Evolutionary conservation across 768 basidiomycete genomes (phyloP).

Genomic region (Xerocomellus intermedius): DNA sequence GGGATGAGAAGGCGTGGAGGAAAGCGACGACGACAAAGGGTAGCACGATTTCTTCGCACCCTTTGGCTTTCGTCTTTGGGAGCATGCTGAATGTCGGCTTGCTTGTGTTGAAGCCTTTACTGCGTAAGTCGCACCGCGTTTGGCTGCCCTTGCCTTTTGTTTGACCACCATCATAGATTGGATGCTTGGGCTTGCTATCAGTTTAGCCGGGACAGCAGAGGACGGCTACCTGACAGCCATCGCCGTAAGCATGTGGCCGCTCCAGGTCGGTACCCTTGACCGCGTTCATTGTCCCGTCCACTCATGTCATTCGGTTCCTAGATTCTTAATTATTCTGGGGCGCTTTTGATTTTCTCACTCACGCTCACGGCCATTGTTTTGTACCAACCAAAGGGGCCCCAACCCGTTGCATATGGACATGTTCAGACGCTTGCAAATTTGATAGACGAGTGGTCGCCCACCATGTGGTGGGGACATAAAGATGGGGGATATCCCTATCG

Average conservation of each 20-base stretch:
- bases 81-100: conserved; percentile 14
- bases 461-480: conserved; percentile 34
- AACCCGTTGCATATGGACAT: conserved; percentile 35
- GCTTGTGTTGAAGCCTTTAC: conserved; percentile 22
- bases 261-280: conserved; percentile 18
- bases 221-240: conserved; percentile 11
- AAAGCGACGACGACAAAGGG: conserved; percentile 19
- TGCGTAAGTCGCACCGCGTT: conserved; percentile 22
- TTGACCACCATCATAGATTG: conserved; percentile 20
- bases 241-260: conserved; percentile 25
- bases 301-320: conserved; percentile 4
- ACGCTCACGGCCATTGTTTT: conserved; percentile 12
- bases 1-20: conserved; percentile 30
- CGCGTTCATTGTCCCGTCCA: neutral
- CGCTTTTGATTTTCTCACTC: conserved; percentile 22
- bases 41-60: conserved; percentile 15
- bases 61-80: conserved; percentile 24
- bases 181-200: conserved; percentile 33
- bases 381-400: conserved; percentile 21
- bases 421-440: conserved; percentile 35
- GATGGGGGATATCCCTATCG: neutral
- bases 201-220: conserved; percentile 14
- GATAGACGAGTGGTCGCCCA: conserved; percentile 37
- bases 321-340: conserved; percentile 28
- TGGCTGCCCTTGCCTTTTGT: neutral